phyloP scores from a whole-genome alignment of 352 stramenopile genomes.

The Globisporangium uncinulatum region DNA sequence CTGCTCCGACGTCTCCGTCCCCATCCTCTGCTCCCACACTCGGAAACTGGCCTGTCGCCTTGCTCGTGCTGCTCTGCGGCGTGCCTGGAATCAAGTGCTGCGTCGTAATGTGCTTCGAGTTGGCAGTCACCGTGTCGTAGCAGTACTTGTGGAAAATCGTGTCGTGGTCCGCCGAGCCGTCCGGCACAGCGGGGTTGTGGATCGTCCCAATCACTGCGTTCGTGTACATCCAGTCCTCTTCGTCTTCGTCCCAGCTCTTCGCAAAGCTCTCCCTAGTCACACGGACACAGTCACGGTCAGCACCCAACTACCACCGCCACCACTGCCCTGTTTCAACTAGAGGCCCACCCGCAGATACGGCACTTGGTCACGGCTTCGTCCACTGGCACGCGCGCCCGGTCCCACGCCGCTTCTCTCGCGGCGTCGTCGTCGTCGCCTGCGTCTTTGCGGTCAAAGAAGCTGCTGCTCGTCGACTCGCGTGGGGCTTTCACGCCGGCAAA shows the following conservation, averaged over 20 bases:
- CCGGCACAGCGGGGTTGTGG: constrained; percentile 32
- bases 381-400: constrained; percentile 67
- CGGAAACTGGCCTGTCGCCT: no score
- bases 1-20: constrained; percentile 18
- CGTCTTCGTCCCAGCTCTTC: constrained; percentile 85
- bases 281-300: neutral
- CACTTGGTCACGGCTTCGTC: constrained; percentile 77
- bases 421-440: constrained; percentile 23
- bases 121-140: constrained; percentile 79
- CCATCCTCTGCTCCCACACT: constrained; percentile 2
- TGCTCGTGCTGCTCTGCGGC: constrained; percentile 9
- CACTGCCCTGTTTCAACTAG: neutral
- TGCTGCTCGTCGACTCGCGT: constrained; percentile 71
- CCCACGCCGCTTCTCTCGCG: constrained; percentile 40
- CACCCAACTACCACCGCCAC: neutral
- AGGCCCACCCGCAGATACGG: constrained; percentile 63
- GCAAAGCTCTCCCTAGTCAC: constrained; percentile 56
- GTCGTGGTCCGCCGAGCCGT: constrained; percentile 33
- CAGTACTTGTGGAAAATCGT: constrained; percentile 90
- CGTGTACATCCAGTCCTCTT: constrained; percentile 89
- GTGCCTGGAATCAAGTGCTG: constrained; percentile 67
- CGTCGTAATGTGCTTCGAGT: constrained; percentile 72
- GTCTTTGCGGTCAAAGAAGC: constrained; percentile 65
- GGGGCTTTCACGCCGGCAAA: constrained; percentile 52
- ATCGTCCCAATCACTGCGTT: constrained; percentile 80